These are phyloP conservation scores for Rhodotorula sp. DNA, from an alignment of 1,284 basidiomycete genomes.

Conservation along the genomic window DNA sequence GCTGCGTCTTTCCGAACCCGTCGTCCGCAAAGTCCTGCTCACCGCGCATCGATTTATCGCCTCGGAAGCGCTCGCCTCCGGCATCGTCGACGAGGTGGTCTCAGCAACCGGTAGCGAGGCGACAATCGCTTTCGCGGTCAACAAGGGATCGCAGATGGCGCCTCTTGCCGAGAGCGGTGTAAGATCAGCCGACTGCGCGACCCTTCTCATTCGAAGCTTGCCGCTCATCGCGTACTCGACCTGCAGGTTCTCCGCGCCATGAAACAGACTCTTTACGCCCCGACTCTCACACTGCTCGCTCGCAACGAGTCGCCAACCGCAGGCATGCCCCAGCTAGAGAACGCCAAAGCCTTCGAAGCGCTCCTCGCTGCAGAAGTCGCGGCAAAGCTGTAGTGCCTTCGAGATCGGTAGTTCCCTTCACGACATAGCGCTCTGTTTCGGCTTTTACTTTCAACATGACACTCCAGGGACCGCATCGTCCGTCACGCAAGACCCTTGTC, in stretches of 20 bases:
- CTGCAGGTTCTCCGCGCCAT: constrained; percentile 29
- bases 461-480: too few relatives aligned
- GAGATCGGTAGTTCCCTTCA: too few relatives aligned
- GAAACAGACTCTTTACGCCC: constrained; percentile 23
- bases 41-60: constrained; percentile 33
- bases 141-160: constrained; percentile 11
- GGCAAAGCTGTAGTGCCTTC: constrained; percentile 9
- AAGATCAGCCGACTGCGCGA: neutral
- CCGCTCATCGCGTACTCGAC: too few relatives aligned
- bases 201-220: too few relatives aligned
- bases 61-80: constrained; percentile 24
- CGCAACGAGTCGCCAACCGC: constrained; percentile 9
- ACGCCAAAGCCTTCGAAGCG: neutral
- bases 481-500: too few relatives aligned
- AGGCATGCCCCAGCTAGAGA: constrained; percentile 3
- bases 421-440: too few relatives aligned
- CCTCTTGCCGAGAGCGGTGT: constrained; percentile 23
- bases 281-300: constrained; percentile 7
- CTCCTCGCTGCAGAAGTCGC: constrained; percentile 1
- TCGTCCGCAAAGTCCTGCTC: constrained; percentile 24
- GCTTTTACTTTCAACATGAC: too few relatives aligned
- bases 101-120: constrained; percentile 12
- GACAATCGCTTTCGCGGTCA: constrained; percentile 26
- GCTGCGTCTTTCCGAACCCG: constrained; percentile 15
- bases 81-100: constrained; percentile 35